A percentile compares a stretch with the other conserved stretches of the same genome.
phyloP scores from a whole-genome alignment of 2,329 filamentous ascomycete species.

The Botrytis tulipae region DNA sequence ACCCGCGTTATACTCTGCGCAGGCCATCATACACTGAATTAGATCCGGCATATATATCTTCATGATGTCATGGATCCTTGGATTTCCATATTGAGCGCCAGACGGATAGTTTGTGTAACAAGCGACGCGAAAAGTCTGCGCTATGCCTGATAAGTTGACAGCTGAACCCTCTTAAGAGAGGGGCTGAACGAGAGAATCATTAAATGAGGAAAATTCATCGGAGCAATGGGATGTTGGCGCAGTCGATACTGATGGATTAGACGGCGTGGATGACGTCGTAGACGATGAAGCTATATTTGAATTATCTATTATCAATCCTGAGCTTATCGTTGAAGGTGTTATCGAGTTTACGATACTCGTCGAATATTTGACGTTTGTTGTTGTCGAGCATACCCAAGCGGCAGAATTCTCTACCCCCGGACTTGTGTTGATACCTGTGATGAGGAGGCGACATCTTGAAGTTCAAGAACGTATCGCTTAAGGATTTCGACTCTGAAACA shows the following conservation, averaged over 20 bases:
- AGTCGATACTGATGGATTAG: not conserved
- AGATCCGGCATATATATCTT: constrained; percentile 17
- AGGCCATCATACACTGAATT: constrained; percentile 12
- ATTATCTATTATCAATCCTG: not conserved
- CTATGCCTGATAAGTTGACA: not conserved
- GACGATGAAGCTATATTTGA: not conserved
- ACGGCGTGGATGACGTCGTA: not conserved
- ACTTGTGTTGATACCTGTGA: not conserved
- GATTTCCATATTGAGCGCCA: constrained; percentile 14
- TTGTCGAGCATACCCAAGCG: not conserved
- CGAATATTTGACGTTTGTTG: not conserved
- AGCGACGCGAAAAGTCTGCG: constrained; percentile 16
- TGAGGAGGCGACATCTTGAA: not conserved
- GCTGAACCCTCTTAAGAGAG: not conserved
- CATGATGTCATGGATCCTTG: constrained; percentile 18
- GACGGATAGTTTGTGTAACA: constrained; percentile 20
- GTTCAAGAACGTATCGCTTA: not conserved
- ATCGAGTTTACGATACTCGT: not conserved
- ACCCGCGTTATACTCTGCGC: constrained; percentile 19
- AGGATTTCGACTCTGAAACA: not conserved
- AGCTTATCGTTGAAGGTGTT: not conserved
- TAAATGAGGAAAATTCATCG: not conserved
- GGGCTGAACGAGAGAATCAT: not conserved
- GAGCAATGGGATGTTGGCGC: not conserved
- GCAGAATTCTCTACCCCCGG: not conserved